phyloP scores from a whole-genome alignment of 108 stramenopile species.

The Nitzschia putrida region DNA sequence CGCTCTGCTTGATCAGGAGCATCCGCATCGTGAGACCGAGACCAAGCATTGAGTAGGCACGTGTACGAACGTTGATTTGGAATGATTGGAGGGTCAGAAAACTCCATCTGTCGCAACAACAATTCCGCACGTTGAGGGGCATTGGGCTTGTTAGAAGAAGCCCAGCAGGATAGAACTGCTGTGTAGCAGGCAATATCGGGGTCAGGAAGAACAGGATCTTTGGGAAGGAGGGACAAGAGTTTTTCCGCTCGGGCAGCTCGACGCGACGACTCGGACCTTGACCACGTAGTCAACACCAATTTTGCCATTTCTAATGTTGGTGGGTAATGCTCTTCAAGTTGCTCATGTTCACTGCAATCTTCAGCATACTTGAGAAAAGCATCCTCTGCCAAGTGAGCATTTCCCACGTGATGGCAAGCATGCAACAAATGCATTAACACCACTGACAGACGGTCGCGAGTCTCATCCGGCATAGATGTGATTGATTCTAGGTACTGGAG shows the following conservation, averaged over 20 bases:
- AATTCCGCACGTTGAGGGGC: slow-evolving; percentile 25
- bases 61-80: slow-evolving; percentile 24
- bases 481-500: not conserved
- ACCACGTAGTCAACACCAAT: slow-evolving; percentile 29
- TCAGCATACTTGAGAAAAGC: slow-evolving; percentile 23
- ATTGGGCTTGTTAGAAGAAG: slow-evolving; percentile 16
- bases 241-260: slow-evolving; percentile 30
- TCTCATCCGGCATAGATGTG: not conserved
- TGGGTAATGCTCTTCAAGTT: not conserved
- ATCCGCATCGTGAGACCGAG: slow-evolving; percentile 21
- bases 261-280: slow-evolving; percentile 23
- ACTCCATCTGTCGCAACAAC: slow-evolving; percentile 28
- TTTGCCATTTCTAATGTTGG: slow-evolving; percentile 27
- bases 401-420: slow-evolving; percentile 16
- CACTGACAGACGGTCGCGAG: slow-evolving; percentile 1
- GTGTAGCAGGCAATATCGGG: slow-evolving; percentile 33
- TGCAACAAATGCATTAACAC: slow-evolving; percentile 16
- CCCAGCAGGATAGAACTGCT: slow-evolving; percentile 28
- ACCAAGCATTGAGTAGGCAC: slow-evolving; percentile 38
- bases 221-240: slow-evolving; percentile 19
- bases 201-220: slow-evolving; percentile 14
- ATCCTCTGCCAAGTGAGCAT: slow-evolving; percentile 35
- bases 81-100: slow-evolving; percentile 2
- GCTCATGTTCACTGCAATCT: not conserved
- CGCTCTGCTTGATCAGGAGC: slow-evolving; percentile 27